Evolutionary conservation across 345 rosid genomes (phyloP).

Genomic region (Cardamine resedifolia): DNA sequence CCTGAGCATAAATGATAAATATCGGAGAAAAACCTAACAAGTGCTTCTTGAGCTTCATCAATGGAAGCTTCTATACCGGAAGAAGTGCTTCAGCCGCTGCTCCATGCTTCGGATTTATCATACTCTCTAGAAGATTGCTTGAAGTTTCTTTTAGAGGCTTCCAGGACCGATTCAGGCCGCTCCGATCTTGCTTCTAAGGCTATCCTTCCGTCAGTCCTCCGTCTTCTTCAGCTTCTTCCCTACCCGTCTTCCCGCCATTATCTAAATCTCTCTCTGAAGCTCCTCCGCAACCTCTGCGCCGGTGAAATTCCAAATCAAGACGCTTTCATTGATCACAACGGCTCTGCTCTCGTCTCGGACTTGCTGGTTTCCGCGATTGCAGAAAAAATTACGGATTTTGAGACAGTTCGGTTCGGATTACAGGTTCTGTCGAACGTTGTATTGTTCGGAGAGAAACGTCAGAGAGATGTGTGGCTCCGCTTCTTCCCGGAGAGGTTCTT

Average conservation of each 20-base stretch:
- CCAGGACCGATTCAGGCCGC: conserved; percentile 54
- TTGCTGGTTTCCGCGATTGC: conserved; percentile 33
- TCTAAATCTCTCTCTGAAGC: conserved; percentile 48
- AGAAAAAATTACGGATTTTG: conserved; percentile 40
- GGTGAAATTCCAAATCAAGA: conserved; percentile 61
- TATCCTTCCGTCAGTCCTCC: conserved; percentile 46
- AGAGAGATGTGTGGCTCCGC: conserved; percentile 53
- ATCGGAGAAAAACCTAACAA: conserved; percentile 6
- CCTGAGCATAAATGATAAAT: neutral
- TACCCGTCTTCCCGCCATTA: conserved; percentile 34
- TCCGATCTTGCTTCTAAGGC: conserved; percentile 58
- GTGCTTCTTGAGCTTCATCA: neutral
- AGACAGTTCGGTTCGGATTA: conserved; percentile 49
- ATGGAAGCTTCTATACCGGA: conserved; percentile 38
- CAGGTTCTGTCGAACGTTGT: conserved; percentile 73
- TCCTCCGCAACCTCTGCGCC: conserved; percentile 78
- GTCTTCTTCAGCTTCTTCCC: conserved; percentile 43
- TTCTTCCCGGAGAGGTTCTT: conserved; percentile 56
- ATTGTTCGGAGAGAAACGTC: conserved; percentile 62
- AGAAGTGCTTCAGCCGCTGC: conserved; percentile 44
- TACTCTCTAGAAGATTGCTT: conserved; percentile 44
- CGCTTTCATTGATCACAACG: conserved; percentile 48
- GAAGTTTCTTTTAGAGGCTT: conserved; percentile 47
- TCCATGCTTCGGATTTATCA: conserved; percentile 41
- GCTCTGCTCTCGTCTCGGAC: conserved; percentile 42